Percentiles rank a stretch among this genome's conserved stretches.
phyloP scores from a whole-genome alignment of 805 yeast genomes.

The Ascoidea asiatica region DNA sequence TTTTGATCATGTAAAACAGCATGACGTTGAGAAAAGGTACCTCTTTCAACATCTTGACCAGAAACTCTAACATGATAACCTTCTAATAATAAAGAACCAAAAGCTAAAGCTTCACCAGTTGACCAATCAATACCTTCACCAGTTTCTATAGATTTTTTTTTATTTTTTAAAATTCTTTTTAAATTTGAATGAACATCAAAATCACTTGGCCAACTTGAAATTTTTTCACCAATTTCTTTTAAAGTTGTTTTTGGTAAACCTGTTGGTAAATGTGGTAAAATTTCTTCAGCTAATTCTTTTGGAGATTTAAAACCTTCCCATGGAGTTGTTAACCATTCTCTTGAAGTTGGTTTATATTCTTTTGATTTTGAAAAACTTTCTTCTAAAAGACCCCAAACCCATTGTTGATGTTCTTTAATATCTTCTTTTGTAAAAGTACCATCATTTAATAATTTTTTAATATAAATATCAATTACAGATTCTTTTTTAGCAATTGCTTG shows the following conservation, averaged over 20 bases:
- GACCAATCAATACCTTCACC: slow-evolving; percentile 99
- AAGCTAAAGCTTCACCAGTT: slow-evolving; percentile 98
- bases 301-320: slow-evolving; percentile 99
- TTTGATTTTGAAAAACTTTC: slow-evolving; percentile 80
- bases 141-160: slow-evolving; percentile 73
- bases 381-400: slow-evolving; percentile 95
- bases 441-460: slow-evolving; percentile 66
- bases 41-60: slow-evolving; percentile 99
- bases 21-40: slow-evolving; percentile 99
- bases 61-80: slow-evolving; percentile 95
- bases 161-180: slow-evolving; percentile 81
- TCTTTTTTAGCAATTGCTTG: slow-evolving; percentile 78
- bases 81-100: slow-evolving; percentile 81
- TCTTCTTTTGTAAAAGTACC: slow-evolving; percentile 84
- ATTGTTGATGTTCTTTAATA: slow-evolving; percentile 87
- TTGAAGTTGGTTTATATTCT: slow-evolving; percentile 78
- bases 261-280: slow-evolving; percentile 93
- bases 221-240: slow-evolving; percentile 63
- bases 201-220: slow-evolving; percentile 75
- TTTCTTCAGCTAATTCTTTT: slow-evolving; percentile 88
- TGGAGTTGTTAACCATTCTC: slow-evolving; percentile 97
- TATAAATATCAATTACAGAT: slow-evolving; percentile 78
- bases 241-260: slow-evolving; percentile 62
- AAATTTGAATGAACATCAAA: slow-evolving; percentile 90
- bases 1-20: slow-evolving; percentile 95